phyloP scores from a whole-genome alignment of 208 protist species.

The Porcisia deanei region DNA sequence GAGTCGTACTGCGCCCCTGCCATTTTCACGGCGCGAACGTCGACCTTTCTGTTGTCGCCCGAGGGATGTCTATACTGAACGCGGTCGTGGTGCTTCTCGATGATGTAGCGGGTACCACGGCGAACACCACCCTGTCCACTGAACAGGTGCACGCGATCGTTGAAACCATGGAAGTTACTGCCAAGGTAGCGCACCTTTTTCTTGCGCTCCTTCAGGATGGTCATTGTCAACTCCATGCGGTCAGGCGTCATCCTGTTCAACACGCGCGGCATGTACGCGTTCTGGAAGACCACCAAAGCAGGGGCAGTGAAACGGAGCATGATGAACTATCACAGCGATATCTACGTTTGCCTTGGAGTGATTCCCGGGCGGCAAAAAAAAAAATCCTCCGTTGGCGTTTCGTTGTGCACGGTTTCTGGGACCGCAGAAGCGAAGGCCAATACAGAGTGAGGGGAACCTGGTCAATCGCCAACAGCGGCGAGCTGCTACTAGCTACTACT shows the following conservation, averaged over 20 bases:
- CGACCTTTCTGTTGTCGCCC: conserved; percentile 39
- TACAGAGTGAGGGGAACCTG: background rate
- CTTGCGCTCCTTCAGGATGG: conserved; percentile 68
- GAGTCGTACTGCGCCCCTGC: conserved; percentile 61
- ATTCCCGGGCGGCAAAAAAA: no score
- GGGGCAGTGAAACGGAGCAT: conserved; percentile 26
- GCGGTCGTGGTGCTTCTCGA: conserved; percentile 67
- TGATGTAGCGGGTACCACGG: conserved; percentile 62
- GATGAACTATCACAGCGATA: background rate
- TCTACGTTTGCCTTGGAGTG: background rate
- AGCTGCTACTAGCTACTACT: background rate
- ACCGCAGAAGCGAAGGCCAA: background rate
- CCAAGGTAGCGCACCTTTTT: conserved; percentile 81
- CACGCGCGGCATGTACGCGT: conserved; percentile 68
- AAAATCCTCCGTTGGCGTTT: background rate
- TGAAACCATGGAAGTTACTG: conserved; percentile 61
- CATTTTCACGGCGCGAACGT: conserved; percentile 66
- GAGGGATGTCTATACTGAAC: conserved; percentile 66
- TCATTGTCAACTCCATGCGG: conserved; percentile 58
- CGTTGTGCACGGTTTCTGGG: background rate
- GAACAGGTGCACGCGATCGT: conserved; percentile 68
- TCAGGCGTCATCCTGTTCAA: conserved; percentile 66
- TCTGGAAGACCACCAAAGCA: conserved; percentile 31
- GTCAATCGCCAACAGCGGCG: background rate
- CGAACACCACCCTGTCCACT: conserved; percentile 43